phyloP scores from a whole-genome alignment of 2,329 filamentous ascomycete genomes.

The Hirsutella rhossiliensis region DNA sequence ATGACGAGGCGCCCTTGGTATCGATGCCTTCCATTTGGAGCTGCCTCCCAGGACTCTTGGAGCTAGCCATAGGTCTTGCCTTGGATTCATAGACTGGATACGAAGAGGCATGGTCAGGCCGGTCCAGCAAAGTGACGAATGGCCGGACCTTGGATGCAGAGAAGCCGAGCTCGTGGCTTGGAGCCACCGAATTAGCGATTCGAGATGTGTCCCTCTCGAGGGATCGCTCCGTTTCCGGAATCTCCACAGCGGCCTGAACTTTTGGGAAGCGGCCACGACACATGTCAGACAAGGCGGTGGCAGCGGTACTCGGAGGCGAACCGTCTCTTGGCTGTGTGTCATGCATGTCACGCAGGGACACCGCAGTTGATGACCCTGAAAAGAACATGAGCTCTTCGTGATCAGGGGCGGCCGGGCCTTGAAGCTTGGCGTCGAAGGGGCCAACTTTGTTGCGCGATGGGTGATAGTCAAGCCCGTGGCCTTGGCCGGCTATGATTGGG shows the following conservation, averaged over 20 bases:
- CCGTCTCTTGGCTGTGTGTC: neutral
- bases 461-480: conserved; percentile 1
- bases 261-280: neutral
- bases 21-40: neutral
- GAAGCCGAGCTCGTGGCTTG: neutral
- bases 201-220: neutral
- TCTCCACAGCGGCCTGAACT: neutral
- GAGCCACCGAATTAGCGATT: no score
- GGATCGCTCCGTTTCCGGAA: neutral
- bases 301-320: neutral
- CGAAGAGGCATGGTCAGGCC: neutral
- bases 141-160: conserved; percentile 4
- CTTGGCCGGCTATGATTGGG: neutral
- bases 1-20: neutral
- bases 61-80: conserved; percentile 1
- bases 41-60: neutral
- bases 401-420: neutral
- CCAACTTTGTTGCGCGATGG: conserved; percentile 8
- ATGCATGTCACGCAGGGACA: neutral
- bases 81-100: neutral
- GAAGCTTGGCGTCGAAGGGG: conserved; percentile 5
- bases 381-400: neutral
- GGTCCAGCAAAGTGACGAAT: neutral
- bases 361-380: conserved; percentile 5
- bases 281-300: neutral